Evolutionary conservation across 371 early-diverging fungal genomes (phyloP).

Genomic region (Syncephalastrum contaminatum): DNA sequence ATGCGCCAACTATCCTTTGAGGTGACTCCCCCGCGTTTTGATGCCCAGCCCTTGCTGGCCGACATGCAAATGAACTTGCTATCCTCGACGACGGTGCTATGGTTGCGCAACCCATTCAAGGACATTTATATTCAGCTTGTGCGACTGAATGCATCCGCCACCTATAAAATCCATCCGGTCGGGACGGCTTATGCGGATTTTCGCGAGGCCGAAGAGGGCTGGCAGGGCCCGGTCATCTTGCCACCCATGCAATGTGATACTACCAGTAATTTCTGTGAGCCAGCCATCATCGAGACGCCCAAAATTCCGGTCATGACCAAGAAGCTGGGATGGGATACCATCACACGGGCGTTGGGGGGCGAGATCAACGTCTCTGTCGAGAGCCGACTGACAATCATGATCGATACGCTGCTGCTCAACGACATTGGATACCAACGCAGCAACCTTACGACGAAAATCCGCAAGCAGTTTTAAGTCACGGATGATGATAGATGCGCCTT

Average conservation of each 20-base stretch:
- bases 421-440: slow-evolving; percentile 30
- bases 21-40: slow-evolving; percentile 32
- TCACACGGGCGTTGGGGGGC: slow-evolving; percentile 40
- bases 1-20: slow-evolving; percentile 29
- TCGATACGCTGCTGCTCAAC: slow-evolving; percentile 30
- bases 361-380: slow-evolving; percentile 35
- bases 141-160: slow-evolving; percentile 39
- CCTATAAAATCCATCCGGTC: slow-evolving; percentile 27
- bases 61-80: slow-evolving; percentile 42
- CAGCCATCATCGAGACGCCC: slow-evolving; percentile 29
- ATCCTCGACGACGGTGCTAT: slow-evolving; percentile 43
- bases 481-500: no score
- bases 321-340: slow-evolving; percentile 37
- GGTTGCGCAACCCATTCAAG: slow-evolving; percentile 41
- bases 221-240: slow-evolving; percentile 20
- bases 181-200: slow-evolving; percentile 40
- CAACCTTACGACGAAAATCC: slow-evolving; percentile 41
- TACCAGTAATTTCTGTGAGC: neutral
- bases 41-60: slow-evolving; percentile 29
- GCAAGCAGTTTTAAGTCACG: slow-evolving; percentile 32
- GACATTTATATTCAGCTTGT: slow-evolving; percentile 32
- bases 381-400: slow-evolving; percentile 32
- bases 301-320: slow-evolving; percentile 42
- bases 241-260: slow-evolving; percentile 22
- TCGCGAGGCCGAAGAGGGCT: slow-evolving; percentile 24